phyloP scores from a whole-genome alignment of 2,329 filamentous ascomycete genomes.

The Diplocarpon rosae region DNA sequence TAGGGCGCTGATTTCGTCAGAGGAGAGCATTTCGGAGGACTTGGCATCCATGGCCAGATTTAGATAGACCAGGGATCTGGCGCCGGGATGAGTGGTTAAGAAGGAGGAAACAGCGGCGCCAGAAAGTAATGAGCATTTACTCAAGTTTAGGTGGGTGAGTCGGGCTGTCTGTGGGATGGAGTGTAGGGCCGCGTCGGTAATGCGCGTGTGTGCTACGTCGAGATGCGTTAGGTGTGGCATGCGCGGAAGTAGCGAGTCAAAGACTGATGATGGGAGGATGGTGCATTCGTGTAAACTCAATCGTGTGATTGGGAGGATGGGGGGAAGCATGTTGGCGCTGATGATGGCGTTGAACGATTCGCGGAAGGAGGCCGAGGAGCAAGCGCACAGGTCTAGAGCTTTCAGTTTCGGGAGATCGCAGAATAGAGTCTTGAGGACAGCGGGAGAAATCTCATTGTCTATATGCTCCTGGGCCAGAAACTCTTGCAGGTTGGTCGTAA shows the following conservation, averaged over 20 bases:
- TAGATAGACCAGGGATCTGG: slow-evolving; percentile 55
- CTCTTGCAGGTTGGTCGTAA: slow-evolving; percentile 65
- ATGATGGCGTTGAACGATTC: slow-evolving; percentile 47
- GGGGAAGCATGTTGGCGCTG: slow-evolving; percentile 31
- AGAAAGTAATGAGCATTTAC: slow-evolving; percentile 61
- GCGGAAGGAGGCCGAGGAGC: slow-evolving; percentile 57
- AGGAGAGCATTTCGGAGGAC: slow-evolving; percentile 59
- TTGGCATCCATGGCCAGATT: slow-evolving; percentile 64
- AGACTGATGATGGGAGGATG: slow-evolving; percentile 54
- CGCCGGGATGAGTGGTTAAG: slow-evolving; percentile 58
- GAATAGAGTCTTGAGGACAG: slow-evolving; percentile 54
- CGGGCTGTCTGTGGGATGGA: slow-evolving; percentile 60
- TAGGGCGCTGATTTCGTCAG: slow-evolving; percentile 52
- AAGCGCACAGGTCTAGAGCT: slow-evolving; percentile 68
- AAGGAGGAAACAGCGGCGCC: slow-evolving; percentile 60
- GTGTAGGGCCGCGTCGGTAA: slow-evolving; percentile 59
- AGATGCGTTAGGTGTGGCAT: slow-evolving; percentile 61
- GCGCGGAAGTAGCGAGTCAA: slow-evolving; percentile 61
- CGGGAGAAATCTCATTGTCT: slow-evolving; percentile 60
- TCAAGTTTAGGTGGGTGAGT: slow-evolving; percentile 68
- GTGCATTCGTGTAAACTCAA: slow-evolving; percentile 72
- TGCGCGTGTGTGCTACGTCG: slow-evolving; percentile 66
- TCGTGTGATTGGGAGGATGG: slow-evolving; percentile 48
- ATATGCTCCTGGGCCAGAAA: slow-evolving; percentile 74
- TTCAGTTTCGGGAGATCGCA: slow-evolving; percentile 34